Evolutionary conservation across 768 basidiomycete genomes (phyloP).

Genomic region (Nevesoporus exiguus): DNA sequence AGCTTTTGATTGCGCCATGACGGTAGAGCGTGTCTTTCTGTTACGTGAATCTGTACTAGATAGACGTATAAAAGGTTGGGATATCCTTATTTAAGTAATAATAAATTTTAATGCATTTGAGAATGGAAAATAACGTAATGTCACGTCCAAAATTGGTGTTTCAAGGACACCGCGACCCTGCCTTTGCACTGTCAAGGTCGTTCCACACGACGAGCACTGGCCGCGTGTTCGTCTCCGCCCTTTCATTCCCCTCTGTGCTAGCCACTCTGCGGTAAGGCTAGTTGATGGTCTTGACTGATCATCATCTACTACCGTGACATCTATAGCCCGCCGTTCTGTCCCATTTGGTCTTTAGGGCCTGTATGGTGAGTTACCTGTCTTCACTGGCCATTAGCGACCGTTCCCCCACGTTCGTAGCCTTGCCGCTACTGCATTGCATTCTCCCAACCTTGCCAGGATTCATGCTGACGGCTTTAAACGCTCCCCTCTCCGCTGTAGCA

Average conservation of each 20-base stretch:
- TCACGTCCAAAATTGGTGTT: slow-evolving; percentile 8
- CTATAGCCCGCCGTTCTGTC: slow-evolving; percentile 2
- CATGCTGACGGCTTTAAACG: slow-evolving; percentile 14
- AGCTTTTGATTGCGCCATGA: slow-evolving; percentile 38
- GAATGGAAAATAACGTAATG: slow-evolving; percentile 7
- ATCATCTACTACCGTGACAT: slow-evolving; percentile 7
- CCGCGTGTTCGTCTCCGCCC: slow-evolving; percentile 17
- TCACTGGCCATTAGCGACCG: neutral
- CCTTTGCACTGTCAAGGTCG: slow-evolving; percentile 1
- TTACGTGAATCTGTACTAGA: neutral
- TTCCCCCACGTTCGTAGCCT: slow-evolving; percentile 23
- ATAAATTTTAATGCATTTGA: neutral
- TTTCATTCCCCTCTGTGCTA: slow-evolving; percentile 8
- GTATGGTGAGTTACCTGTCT: slow-evolving; percentile 24
- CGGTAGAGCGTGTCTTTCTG: neutral
- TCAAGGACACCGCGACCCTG: neutral
- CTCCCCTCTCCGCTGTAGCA: slow-evolving; percentile 21
- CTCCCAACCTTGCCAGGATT: slow-evolving; percentile 6
- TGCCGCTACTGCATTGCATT: slow-evolving; percentile 25
- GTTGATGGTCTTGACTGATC: slow-evolving; percentile 29
- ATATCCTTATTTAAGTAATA: neutral
- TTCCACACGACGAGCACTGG: slow-evolving; percentile 17
- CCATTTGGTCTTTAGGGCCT: too few relatives aligned
- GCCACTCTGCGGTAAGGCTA: slow-evolving; percentile 1
- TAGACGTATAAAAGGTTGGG: neutral